A percentile compares a stretch with the other conserved stretches of the same genome.
These are phyloP conservation scores for Aristolochia contorta DNA, from an alignment of 164 flowering plant species.

Conservation along the genomic window DNA sequence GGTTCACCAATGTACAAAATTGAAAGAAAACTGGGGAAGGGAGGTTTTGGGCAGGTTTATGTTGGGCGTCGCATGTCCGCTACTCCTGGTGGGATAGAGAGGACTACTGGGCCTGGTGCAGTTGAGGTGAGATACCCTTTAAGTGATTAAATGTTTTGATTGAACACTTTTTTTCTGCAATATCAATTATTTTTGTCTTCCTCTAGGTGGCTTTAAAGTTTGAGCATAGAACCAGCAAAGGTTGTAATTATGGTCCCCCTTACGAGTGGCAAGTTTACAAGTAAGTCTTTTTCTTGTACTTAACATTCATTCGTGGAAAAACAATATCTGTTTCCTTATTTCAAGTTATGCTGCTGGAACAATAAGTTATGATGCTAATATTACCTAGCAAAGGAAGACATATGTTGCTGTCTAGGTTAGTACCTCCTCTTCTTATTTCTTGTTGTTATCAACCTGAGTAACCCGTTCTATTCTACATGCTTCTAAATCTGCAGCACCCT, in stretches of 20 bases:
- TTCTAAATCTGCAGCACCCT: constrained; percentile 41
- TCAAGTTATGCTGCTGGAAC: too few species aligned
- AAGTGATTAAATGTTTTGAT: neutral
- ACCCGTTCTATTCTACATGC: constrained; percentile 1
- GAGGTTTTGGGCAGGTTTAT: constrained; percentile 92
- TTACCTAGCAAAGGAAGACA: too few species aligned
- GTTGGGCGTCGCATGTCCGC: constrained; percentile 59
- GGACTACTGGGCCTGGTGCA: constrained; percentile 49
- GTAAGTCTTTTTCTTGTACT: constrained; percentile 21
- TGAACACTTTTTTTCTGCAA: neutral
- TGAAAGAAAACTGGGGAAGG: constrained; percentile 80
- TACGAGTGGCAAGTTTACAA: constrained; percentile 89
- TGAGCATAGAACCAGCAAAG: constrained; percentile 84
- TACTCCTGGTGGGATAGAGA: constrained; percentile 24
- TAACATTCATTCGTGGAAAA: too few species aligned
- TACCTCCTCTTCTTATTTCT: neutral
- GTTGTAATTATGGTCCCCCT: constrained; percentile 83
- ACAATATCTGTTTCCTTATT: too few species aligned
- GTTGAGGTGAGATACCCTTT: constrained; percentile 38
- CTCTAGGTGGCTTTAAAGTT: constrained; percentile 73
- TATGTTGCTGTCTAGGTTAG: neutral
- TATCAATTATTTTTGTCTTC: neutral
- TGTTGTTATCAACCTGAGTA: neutral
- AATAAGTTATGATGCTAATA: too few species aligned
- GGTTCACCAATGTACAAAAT: constrained; percentile 58